Conservation (phyloP, 148 eudicot genomes). For the Persicaria tinctoria region DNA sequence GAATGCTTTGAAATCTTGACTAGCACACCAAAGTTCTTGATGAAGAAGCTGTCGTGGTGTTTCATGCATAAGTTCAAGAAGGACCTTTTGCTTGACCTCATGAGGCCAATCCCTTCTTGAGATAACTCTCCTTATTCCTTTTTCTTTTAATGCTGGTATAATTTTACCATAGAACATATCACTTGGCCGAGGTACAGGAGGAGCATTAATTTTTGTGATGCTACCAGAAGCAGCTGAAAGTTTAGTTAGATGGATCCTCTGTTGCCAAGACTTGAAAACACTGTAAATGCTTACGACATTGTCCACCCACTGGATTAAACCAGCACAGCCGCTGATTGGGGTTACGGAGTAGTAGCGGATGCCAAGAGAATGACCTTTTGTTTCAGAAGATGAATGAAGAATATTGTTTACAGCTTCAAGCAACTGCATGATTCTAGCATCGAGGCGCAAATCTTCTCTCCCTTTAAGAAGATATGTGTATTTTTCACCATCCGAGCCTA, state of each 20-base stretch:
- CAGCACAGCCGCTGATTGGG: constrained; percentile 97
- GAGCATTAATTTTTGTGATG: constrained; percentile 38
- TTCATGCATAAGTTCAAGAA: constrained; percentile 91
- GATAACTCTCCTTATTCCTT: constrained; percentile 97
- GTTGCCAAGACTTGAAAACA: constrained; percentile 93
- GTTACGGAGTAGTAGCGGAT: constrained; percentile 94
- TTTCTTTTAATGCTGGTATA: constrained; percentile 96
- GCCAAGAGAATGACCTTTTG: constrained; percentile 44
- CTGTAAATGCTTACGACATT: constrained; percentile 85
- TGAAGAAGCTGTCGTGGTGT: constrained; percentile 89
- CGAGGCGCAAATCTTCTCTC: constrained; percentile 97
- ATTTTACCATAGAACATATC: constrained; percentile 99
- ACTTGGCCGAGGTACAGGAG: constrained; percentile 92
- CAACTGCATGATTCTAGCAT: constrained; percentile 98
- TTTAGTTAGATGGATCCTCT: constrained; percentile 60
- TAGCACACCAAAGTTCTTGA: constrained; percentile 99
- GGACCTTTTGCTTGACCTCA: constrained; percentile 94
- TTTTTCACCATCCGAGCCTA: constrained; percentile 93
- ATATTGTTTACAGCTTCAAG: constrained; percentile 77
- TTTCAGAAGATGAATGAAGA: constrained; percentile 62
- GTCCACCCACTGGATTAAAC: constrained; percentile 98
- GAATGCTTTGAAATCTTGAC: constrained; percentile 94
- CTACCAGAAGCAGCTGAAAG: constrained; percentile 47
- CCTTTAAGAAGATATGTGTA: constrained; percentile 94
- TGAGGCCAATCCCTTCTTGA: constrained; percentile 99